These are phyloP conservation scores for Ganoderma multipileum DNA, from an alignment of 1,284 basidiomycete species.

Conservation along the genomic window DNA sequence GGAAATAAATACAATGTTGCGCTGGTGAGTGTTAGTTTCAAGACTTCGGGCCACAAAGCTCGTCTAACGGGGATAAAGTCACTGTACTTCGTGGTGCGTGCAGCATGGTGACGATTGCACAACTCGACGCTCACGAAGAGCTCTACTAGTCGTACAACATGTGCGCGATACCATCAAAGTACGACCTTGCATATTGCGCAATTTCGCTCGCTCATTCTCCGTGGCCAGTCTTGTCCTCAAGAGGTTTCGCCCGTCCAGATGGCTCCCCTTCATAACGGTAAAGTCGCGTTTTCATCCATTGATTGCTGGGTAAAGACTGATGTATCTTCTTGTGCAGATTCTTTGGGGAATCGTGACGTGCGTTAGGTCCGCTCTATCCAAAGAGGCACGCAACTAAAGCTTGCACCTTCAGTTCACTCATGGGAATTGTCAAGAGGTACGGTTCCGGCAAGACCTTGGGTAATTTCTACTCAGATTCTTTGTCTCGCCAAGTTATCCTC, in stretches of 20 bases:
- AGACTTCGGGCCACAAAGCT: neutral
- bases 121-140: neutral
- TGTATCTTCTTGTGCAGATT: slow-evolving; percentile 16
- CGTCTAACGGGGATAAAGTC: slow-evolving; percentile 49
- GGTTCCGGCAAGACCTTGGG: slow-evolving; percentile 18
- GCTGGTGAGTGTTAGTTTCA: slow-evolving; percentile 48
- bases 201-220: neutral
- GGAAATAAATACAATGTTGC: slow-evolving; percentile 71
- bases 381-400: neutral
- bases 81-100: slow-evolving; percentile 69
- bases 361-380: slow-evolving; percentile 38
- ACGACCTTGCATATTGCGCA: slow-evolving; percentile 15
- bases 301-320: neutral
- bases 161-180: slow-evolving; percentile 69
- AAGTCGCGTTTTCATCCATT: neutral
- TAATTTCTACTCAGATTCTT: neutral
- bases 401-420: slow-evolving; percentile 51
- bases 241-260: slow-evolving; percentile 41
- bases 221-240: slow-evolving; percentile 38
- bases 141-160: slow-evolving; percentile 58
- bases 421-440: slow-evolving; percentile 70
- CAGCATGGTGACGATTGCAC: neutral
- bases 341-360: slow-evolving; percentile 34
- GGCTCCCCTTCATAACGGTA: slow-evolving; percentile 41
- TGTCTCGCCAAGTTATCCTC: slow-evolving; percentile 52